Conservation (phyloP, 2,329 filamentous ascomycete species). For the Colletotrichum sp. region DNA sequence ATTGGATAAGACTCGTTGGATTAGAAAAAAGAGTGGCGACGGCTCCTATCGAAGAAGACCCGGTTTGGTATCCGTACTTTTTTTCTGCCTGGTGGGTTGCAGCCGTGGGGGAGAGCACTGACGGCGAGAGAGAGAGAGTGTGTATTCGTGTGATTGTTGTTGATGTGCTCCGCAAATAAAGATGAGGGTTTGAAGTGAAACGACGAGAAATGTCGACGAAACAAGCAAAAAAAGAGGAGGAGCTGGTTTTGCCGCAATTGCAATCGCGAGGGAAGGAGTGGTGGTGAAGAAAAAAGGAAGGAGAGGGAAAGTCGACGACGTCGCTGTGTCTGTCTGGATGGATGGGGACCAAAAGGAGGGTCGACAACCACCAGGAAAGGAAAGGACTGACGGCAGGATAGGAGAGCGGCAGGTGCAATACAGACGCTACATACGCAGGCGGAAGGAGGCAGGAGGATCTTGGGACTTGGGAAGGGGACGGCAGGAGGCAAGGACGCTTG, state of each 20-base stretch:
- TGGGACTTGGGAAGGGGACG: not conserved
- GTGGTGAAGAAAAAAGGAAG: not conserved
- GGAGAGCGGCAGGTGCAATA: not conserved
- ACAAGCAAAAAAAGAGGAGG: not conserved
- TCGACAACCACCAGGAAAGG: not conserved
- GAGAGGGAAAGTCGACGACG: not conserved
- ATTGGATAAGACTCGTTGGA: conserved; percentile 17
- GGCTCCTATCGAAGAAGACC: conserved; percentile 41
- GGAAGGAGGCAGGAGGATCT: not conserved
- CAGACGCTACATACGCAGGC: not conserved
- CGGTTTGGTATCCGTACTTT: not conserved
- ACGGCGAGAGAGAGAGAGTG: not conserved
- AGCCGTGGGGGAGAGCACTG: not conserved
- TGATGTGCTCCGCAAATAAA: not conserved
- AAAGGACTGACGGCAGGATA: not conserved
- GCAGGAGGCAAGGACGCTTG: not conserved
- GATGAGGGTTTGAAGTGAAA: not conserved
- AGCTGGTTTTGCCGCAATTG: not conserved
- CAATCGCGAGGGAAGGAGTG: not conserved
- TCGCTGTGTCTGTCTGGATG: not conserved
- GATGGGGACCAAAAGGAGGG: conserved; percentile 6
- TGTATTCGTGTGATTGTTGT: not conserved
- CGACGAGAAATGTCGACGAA: not conserved
- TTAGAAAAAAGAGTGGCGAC: conserved; percentile 36
- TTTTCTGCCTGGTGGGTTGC: conserved; percentile 18